A percentile compares a stretch with the other conserved stretches of the same genome.
Conservation (phyloP, 495 filamentous ascomycete species). For the Lasiosphaeria ovina region DNA sequence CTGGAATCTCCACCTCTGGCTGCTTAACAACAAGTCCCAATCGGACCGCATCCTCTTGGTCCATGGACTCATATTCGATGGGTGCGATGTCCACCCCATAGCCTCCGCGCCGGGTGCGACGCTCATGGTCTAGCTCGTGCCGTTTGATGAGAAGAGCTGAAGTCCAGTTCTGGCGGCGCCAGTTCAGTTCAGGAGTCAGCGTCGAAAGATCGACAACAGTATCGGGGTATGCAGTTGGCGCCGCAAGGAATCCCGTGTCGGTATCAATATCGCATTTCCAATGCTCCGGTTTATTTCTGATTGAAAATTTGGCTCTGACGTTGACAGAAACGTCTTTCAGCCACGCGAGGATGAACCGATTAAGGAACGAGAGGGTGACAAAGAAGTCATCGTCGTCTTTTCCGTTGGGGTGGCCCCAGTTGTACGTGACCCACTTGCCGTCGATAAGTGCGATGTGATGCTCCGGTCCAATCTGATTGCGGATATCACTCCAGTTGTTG, state of each 20-base stretch:
- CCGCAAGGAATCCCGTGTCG: slow-evolving; percentile 26
- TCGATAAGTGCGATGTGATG: slow-evolving; percentile 3
- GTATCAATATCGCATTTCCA: slow-evolving; percentile 34
- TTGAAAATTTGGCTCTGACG: slow-evolving; percentile 15
- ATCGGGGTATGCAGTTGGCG: slow-evolving; percentile 23
- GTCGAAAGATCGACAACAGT: slow-evolving; percentile 16
- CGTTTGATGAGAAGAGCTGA: slow-evolving; percentile 11
- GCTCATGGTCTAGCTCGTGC: neutral
- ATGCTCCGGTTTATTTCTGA: slow-evolving; percentile 16
- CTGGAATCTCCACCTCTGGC: slow-evolving; percentile 6
- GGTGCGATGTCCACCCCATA: neutral
- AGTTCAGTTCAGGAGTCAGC: slow-evolving; percentile 9
- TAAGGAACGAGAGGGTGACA: neutral
- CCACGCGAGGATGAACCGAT: slow-evolving; percentile 17
- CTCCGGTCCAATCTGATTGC: slow-evolving; percentile 19
- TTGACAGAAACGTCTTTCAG: slow-evolving; percentile 4
- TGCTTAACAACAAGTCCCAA: neutral
- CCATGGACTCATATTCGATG: neutral
- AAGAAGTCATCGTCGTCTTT: slow-evolving; percentile 15
- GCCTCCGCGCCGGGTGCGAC: neutral
- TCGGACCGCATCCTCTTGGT: neutral
- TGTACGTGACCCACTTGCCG: slow-evolving; percentile 9
- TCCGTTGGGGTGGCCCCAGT: slow-evolving; percentile 7
- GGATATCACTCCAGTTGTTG: slow-evolving; percentile 11
- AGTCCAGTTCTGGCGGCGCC: slow-evolving; percentile 22